Evolutionary conservation across 1,284 basidiomycete species (phyloP), one percentile per base, ranked within the genome.

Genomic region (Chiua sp.): DNA sequence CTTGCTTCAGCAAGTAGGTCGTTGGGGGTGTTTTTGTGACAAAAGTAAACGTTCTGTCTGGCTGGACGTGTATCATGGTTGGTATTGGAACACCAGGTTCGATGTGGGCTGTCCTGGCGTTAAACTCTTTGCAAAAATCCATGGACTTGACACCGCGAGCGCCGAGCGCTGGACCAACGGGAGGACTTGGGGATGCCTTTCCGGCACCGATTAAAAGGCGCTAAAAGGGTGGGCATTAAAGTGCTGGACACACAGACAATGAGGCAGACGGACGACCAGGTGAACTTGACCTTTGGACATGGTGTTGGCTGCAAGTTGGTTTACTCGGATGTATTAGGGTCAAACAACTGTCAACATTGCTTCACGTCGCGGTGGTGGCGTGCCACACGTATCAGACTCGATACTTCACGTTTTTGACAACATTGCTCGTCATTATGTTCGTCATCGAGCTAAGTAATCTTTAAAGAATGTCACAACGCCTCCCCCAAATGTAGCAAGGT

Each of bases 61-160:
- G 94, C 70, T 93, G 90, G 68, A 99, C 92, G 59, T 89, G 93
- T 72, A 99, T 96, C 61, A 92, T 80, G 18, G 96, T 96, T 13
- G 97, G 97, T 46, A 88, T 88, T 3, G 98, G 97, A 18, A 93
- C 85, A 47, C 94, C 94, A 22, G 92, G 88, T 68, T 92, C 88
- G 59, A 98, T 85, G 74, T 96, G 91, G 23, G 93, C 91, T 46
- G 96, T 98, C 63, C 87, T 89, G 58, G 93, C 95, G 77, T 94
- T 96, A 80, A 94, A 98, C 75, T 97, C 95, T 76, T 98, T 99
- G 82, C 96, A 98, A 75, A 99, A 99, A 80, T 99, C 98, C 90
- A 99, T 99, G 22, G 96, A 97, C 80, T 98, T 98, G 66, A 99
- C 96, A 71, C 98, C 98, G 73, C 95, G 90, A 65, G 98, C 96